Percentiles rank a stretch among this genome's conserved stretches.
phyloP scores from a whole-genome alignment of 2,329 filamentous ascomycete species.

The Talaromyces sp. region DNA sequence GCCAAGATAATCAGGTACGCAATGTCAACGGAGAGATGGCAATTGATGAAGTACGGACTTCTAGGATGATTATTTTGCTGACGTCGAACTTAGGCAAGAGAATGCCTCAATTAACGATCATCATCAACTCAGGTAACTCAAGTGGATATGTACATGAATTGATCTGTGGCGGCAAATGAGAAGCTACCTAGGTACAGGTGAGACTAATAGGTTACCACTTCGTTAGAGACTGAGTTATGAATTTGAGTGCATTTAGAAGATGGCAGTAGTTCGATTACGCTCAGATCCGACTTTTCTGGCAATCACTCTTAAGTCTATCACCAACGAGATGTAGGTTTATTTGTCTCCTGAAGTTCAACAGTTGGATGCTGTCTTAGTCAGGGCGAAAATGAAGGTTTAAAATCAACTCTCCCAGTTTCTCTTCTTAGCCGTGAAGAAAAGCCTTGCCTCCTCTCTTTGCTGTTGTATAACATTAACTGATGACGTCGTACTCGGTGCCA shows the following conservation, averaged over 20 bases:
- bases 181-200: neutral
- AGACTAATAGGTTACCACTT: neutral
- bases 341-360: neutral
- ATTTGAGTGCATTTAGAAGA: neutral
- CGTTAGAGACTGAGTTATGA: neutral
- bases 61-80: too few relatives aligned
- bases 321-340: neutral
- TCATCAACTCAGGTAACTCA: neutral
- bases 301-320: neutral
- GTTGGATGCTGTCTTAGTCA: neutral
- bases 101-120: neutral
- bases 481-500: neutral
- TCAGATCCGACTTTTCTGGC: neutral
- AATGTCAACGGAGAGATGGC: neutral
- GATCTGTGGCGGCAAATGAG: neutral
- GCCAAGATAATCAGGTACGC: neutral
- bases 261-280: neutral
- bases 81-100: too few relatives aligned
- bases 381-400: neutral
- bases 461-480: conserved; percentile 8
- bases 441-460: conserved; percentile 28
- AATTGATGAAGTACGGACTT: neutral
- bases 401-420: conserved; percentile 27
- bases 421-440: conserved; percentile 33
- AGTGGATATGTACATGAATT: neutral